Evolutionary conservation across 345 rosid species (phyloP).

Genomic region (Brassica cretica): DNA sequence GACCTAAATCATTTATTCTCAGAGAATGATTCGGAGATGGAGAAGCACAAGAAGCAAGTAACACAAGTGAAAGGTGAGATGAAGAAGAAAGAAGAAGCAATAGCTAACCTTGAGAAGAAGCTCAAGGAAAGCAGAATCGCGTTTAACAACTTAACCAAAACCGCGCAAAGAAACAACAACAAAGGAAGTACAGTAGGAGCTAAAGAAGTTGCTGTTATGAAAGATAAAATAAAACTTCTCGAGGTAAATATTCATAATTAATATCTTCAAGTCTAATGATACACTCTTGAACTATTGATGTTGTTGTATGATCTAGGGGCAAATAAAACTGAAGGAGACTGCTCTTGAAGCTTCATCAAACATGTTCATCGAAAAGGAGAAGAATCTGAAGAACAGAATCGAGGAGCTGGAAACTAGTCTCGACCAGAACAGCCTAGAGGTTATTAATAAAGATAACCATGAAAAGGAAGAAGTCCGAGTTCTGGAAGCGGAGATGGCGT

Average conservation of each 20-base stretch:
- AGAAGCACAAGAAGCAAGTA: conserved; percentile 63
- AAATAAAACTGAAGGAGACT: conserved; percentile 63
- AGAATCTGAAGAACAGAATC: conserved; percentile 51
- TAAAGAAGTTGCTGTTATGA: conserved; percentile 60
- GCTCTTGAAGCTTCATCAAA: conserved; percentile 58
- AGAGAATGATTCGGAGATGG: conserved; percentile 63
- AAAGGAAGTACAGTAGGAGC: conserved; percentile 45
- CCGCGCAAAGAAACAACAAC: conserved; percentile 27
- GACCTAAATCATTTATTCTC: conserved; percentile 52
- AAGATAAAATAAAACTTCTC: conserved; percentile 57
- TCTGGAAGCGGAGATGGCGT: conserved; percentile 45
- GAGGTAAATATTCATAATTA: conserved; percentile 51
- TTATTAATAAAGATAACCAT: conserved; percentile 29
- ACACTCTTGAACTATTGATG: neutral
- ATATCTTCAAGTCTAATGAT: neutral
- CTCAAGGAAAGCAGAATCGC: conserved; percentile 40
- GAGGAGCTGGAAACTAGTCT: conserved; percentile 58
- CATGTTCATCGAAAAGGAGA: conserved; percentile 64
- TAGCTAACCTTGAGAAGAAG: conserved; percentile 51
- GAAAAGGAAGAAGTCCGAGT: conserved; percentile 18
- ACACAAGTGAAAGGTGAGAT: conserved; percentile 60
- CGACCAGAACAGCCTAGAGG: conserved; percentile 41
- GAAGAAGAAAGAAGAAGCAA: conserved; percentile 63
- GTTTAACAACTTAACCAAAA: conserved; percentile 45
- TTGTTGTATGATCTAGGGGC: conserved; percentile 46